These are phyloP conservation scores for Chaetomium globosum DNA, from an alignment of 2,329 filamentous ascomycete species.

Conservation along the genomic window DNA sequence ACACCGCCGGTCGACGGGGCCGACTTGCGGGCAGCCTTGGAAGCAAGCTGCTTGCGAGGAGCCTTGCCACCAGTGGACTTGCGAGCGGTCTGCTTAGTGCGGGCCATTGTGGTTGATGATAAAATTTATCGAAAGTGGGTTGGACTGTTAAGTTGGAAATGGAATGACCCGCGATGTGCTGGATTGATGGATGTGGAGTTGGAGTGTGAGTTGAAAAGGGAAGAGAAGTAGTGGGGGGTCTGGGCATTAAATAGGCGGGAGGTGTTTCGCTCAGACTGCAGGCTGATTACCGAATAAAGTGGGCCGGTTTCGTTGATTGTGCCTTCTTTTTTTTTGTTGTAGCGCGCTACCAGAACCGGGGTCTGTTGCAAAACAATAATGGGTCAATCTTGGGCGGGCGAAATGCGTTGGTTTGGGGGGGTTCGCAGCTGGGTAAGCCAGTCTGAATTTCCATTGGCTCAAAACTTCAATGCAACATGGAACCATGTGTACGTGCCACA, in stretches of 20 bases:
- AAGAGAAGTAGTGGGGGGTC: constrained; percentile 51
- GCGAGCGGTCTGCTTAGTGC: constrained; percentile 68
- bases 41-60: constrained; percentile 94
- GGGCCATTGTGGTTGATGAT: constrained; percentile 56
- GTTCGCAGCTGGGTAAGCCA: constrained; percentile 26
- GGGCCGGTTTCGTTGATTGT: constrained; percentile 34
- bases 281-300: constrained; percentile 42
- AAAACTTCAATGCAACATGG: constrained; percentile 30
- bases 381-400: constrained; percentile 29
- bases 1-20: constrained; percentile 95
- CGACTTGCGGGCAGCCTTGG: constrained; percentile 98
- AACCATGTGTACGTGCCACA: constrained; percentile 12
- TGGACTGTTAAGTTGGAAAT: constrained; percentile 37
- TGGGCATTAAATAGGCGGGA: constrained; percentile 45
- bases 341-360: constrained; percentile 35
- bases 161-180: constrained; percentile 36
- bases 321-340: constrained; percentile 37
- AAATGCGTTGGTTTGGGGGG: constrained; percentile 32
- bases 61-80: constrained; percentile 82
- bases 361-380: constrained; percentile 38
- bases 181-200: constrained; percentile 42
- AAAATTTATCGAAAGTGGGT: neutral
- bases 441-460: constrained; percentile 39
- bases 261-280: constrained; percentile 37
- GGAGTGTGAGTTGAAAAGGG: constrained; percentile 43